Percentiles rank a stretch among this genome's conserved stretches.
These are phyloP conservation scores for Carex cristatella DNA, from an alignment of 176 grass and related monocot genomes.

Conservation along the genomic window DNA sequence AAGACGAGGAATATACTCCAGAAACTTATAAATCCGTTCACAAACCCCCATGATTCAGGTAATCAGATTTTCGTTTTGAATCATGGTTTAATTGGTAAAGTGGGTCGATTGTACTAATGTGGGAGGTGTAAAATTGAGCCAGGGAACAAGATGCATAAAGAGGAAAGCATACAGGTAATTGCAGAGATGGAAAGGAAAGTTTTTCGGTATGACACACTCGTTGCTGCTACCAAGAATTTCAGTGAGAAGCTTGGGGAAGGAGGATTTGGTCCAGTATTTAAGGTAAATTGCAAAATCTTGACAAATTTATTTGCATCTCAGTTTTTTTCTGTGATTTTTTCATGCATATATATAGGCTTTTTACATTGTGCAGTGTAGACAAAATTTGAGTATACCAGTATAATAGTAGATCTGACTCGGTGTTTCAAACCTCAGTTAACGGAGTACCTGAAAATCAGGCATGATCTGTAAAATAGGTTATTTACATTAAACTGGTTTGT, in stretches of 20 bases:
- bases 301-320: background rate
- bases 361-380: background rate
- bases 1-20: conserved; percentile 1
- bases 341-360: background rate
- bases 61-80: background rate
- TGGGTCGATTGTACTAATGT: background rate
- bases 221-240: conserved; percentile 34
- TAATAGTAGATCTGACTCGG: background rate
- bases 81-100: background rate
- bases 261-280: conserved; percentile 43
- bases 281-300: conserved; percentile 27
- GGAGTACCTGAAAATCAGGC: background rate
- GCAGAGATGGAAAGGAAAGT: conserved; percentile 24
- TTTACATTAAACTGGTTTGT: background rate
- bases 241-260: conserved; percentile 36
- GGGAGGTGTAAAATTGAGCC: background rate
- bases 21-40: conserved; percentile 25
- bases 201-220: conserved; percentile 34
- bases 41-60: conserved; percentile 1
- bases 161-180: conserved; percentile 32
- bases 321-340: background rate
- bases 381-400: background rate
- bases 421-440: background rate
- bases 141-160: background rate
- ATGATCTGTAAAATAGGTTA: background rate